Percentiles rank a stretch among this genome's conserved stretches.
These are phyloP conservation scores for Cytospora paraplurivora DNA, from an alignment of 2,329 filamentous ascomycete genomes.

Conservation along the genomic window DNA sequence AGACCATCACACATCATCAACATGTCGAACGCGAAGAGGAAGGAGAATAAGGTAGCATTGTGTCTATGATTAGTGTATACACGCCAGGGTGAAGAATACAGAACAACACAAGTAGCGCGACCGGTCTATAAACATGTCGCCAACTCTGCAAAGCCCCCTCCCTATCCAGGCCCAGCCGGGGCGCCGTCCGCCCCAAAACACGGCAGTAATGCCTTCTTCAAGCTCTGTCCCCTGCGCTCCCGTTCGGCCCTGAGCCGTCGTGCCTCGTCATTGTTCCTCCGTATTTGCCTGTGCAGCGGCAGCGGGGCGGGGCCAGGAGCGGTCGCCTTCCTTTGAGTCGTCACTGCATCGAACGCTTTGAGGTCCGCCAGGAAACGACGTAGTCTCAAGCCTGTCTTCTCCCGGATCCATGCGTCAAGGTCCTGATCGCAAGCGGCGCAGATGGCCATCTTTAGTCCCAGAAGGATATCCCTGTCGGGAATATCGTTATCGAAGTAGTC, in stretches of 20 bases:
- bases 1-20: neutral
- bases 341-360: conserved; percentile 51
- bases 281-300: conserved; percentile 13
- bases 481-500: conserved; percentile 44
- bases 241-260: conserved; percentile 14
- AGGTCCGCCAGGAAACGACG: conserved; percentile 58
- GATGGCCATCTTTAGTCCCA: conserved; percentile 57
- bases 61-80: conserved; percentile 16
- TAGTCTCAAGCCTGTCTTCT: conserved; percentile 55
- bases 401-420: conserved; percentile 54
- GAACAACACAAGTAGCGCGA: neutral
- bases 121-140: neutral
- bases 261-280: conserved; percentile 13
- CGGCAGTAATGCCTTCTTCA: conserved; percentile 6
- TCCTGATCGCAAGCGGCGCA: conserved; percentile 58
- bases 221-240: conserved; percentile 15
- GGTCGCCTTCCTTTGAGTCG: conserved; percentile 32
- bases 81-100: neutral
- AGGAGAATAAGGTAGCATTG: conserved; percentile 16
- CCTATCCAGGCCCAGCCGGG: neutral
- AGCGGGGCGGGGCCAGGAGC: neutral
- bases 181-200: conserved; percentile 23
- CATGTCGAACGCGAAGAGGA: neutral
- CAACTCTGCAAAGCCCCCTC: neutral
- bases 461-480: conserved; percentile 54